Evolutionary conservation across 2,329 filamentous ascomycete genomes (phyloP), one percentile per base, ranked within the genome.

Genomic region (Fusarium nygamai): DNA sequence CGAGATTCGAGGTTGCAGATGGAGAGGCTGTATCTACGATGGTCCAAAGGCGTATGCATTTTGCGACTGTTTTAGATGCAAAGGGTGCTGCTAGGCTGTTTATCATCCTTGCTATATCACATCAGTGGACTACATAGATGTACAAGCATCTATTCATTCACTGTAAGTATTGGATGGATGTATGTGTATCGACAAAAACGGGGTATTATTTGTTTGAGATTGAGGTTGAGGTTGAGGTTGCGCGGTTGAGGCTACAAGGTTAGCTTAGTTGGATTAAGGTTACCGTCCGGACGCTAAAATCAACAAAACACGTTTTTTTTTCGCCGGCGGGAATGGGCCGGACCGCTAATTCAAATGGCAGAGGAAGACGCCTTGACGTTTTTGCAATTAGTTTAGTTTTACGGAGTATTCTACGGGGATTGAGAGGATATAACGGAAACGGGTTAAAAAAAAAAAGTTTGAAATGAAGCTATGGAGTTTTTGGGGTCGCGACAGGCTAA

Each of bases 211-310:
- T 36, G 34, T 36, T 36, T 36, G 34, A 36, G 24, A 27, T 65
- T 24, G 24, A 41, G 51, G 24, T 27, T n/a, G 38, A 33, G 51
- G n/a, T 17, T 34, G 33, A 34, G 33, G 33, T 39, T 41, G 44
- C 14, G 27, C 10, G 34, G 50, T 36, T 31, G 41, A 38, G 33
- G 31, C 34, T 69, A 39, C 41, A 69, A 61, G 57, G 67, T 74
- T 74, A n/a, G 67, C 6, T 43, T 43, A 43, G 41, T 43, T 24
- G 10, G 67, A 65, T 74, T 74, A 74, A 75, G 61, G 72, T 75
- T 74, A 47, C 53, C 22, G 34, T 39, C n/a, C 29, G 36, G n/a
- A 63, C 72, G 72, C 72, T 75, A 74, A 69, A 50, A 19, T 10
- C 22, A 24, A 66, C 39, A 51, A 51, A 51, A 60, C 56, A 62